Base-by-base conservation (phyloP, 2,329 filamentous ascomycete genomes). In the Monilinia aucupariae region DNA sequence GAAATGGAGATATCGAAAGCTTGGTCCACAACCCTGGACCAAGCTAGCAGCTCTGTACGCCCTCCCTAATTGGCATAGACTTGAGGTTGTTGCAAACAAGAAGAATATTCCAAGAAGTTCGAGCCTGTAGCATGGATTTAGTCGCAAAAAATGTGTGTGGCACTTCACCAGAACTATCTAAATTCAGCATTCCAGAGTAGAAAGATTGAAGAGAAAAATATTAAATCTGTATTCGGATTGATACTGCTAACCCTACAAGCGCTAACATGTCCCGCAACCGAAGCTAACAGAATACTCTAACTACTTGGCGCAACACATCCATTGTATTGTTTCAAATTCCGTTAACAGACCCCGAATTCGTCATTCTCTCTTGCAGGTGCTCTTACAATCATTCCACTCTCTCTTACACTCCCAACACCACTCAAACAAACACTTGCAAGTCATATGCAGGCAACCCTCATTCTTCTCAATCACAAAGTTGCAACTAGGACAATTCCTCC, bases 361-460 rank as follows among this genome's bases (percentile, higher is more conserved):
- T 58, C 7, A 58, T 47, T 25, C 30, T 47, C 66, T 63, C 9
- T 61, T 55, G 62, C 67, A 69, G 51, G 63, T 64, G 63, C 62
- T 65, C 8, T 61, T 64, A 64, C 68, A 70, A 4, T 55, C 47
- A 15, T 45, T 55, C 68, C 68, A 70, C 20, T 68, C 64, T 32
- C 64, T 60, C 49, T 64, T 59, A 65, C 71, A 73, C 22, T 62
- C 67, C 64, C 71, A 73, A 59, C 71, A 73, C 68, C 70, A 73
- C 27, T 72, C 64, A 20, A 62, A 54, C 22, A 65, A 49, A 66
- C 71, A 73, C 25, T 63, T 64, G 65, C 71, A 74, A 13, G 66
- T 72, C 68, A 74, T 74, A 58, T 74, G 71, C 10, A 74, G 59
- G 65, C 71, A 74, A 1, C 71, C 72, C 32, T 68, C 64, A 7